Percentiles rank a stretch among this genome's conserved stretches.
Conservation (phyloP, 768 basidiomycete genomes). For the Lactarius trivialis region DNA sequence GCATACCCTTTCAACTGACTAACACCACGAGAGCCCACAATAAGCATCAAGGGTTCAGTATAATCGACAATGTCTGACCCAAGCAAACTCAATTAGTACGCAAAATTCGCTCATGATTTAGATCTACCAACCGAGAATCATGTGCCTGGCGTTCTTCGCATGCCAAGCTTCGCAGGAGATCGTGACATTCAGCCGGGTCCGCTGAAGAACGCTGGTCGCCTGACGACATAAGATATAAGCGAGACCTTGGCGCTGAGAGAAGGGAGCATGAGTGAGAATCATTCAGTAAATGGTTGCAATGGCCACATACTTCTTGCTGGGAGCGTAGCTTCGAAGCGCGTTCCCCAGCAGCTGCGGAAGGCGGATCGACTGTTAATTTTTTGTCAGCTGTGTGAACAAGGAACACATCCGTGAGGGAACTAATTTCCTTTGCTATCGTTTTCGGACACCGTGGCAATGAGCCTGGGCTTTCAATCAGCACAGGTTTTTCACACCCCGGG, state of each 20-base stretch:
- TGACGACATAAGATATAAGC: slow-evolving; percentile 87
- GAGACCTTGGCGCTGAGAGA: slow-evolving; percentile 70
- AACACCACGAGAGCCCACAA: slow-evolving; percentile 90
- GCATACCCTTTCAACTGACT: slow-evolving; percentile 81
- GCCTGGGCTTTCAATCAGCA: slow-evolving; percentile 32
- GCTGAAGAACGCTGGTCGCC: slow-evolving; percentile 81
- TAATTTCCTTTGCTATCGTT: slow-evolving; percentile 79
- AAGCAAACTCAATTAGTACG: neutral
- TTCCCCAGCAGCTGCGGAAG: slow-evolving; percentile 65
- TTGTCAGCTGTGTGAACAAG: neutral
- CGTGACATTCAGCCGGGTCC: slow-evolving; percentile 81
- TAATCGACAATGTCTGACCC: slow-evolving; percentile 74
- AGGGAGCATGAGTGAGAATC: neutral
- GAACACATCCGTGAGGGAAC: slow-evolving; percentile 5
- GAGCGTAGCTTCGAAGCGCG: slow-evolving; percentile 71
- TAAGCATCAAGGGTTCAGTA: slow-evolving; percentile 82
- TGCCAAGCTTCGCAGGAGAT: slow-evolving; percentile 95
- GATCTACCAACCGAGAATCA: slow-evolving; percentile 68
- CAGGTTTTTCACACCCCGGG: neutral
- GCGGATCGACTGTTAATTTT: slow-evolving; percentile 49
- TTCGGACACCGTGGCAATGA: slow-evolving; percentile 87
- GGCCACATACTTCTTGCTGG: slow-evolving; percentile 75
- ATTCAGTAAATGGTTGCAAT: slow-evolving; percentile 9
- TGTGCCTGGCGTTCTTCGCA: slow-evolving; percentile 89
- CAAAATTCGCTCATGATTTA: neutral